These are phyloP conservation scores for Lippia alba DNA, from an alignment of 305 asterid species.

Conservation along the genomic window DNA sequence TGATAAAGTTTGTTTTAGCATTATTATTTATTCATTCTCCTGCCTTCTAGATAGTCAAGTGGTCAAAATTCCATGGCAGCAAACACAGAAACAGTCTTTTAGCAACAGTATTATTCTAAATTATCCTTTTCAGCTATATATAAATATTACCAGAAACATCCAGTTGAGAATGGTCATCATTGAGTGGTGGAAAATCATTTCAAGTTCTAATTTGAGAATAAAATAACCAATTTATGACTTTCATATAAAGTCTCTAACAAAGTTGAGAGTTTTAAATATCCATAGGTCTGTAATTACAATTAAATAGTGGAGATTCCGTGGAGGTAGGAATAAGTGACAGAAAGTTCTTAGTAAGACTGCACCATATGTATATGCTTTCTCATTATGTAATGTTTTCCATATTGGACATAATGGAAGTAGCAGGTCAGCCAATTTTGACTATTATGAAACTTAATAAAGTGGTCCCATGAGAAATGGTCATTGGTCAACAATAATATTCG, in stretches of 20 bases:
- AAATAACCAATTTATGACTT: not conserved
- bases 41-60: not conserved
- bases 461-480: not conserved
- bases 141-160: no score
- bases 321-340: slow-evolving; percentile 20
- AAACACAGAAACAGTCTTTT: not conserved
- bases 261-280: not conserved
- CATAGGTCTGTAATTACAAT: not conserved
- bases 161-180: not conserved
- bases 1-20: no score
- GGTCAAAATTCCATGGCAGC: not conserved
- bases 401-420: not conserved
- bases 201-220: not conserved
- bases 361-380: not conserved
- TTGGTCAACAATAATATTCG: slow-evolving; percentile 19
- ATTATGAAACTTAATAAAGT: not conserved
- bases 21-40: no score
- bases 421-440: slow-evolving; percentile 26
- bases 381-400: not conserved
- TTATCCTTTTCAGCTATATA: no score
- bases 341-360: slow-evolving; percentile 19
- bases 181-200: not conserved
- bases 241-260: not conserved
- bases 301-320: not conserved
- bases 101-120: no score